Conservation (phyloP, 1,284 basidiomycete species). For the Fereydounia khargensis region DNA sequence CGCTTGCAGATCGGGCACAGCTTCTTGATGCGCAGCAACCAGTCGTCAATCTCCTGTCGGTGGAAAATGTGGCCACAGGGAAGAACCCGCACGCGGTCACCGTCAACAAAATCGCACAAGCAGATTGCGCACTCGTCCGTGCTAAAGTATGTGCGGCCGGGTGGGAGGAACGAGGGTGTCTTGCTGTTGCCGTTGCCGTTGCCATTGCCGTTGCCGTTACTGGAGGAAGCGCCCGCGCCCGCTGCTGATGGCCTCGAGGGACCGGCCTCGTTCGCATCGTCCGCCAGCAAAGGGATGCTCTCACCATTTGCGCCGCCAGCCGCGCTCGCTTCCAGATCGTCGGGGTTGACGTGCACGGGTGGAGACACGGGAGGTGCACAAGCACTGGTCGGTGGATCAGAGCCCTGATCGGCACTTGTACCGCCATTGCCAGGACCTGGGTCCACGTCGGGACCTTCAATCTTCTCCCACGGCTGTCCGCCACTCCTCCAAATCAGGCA, state of each 20-base stretch:
- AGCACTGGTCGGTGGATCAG: too few relatives aligned
- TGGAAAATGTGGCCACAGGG: constrained; percentile 56
- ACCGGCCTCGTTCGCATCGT: constrained; percentile 34
- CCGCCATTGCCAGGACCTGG: constrained; percentile 30
- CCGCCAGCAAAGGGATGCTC: constrained; percentile 17
- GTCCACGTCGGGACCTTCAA: constrained; percentile 34
- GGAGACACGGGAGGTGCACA: neutral
- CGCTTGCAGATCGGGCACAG: constrained; percentile 57
- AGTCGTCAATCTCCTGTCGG: constrained; percentile 51
- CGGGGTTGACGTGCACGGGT: neutral
- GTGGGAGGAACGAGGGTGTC: constrained; percentile 30
- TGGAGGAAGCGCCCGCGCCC: constrained; percentile 6
- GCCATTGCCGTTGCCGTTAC: neutral
- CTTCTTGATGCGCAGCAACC: constrained; percentile 50
- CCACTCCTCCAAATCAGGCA: constrained; percentile 51
- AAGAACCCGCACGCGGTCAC: constrained; percentile 49
- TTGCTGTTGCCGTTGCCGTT: constrained; percentile 5
- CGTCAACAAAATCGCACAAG: constrained; percentile 50
- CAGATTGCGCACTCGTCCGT: constrained; percentile 55
- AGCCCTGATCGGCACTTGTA: neutral
- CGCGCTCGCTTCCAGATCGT: constrained; percentile 18
- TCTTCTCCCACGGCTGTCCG: constrained; percentile 49
- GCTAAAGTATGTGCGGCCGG: constrained; percentile 42
- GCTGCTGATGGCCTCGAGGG: constrained; percentile 15
- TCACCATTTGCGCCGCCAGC: constrained; percentile 11